phyloP scores from a whole-genome alignment of 805 yeast genomes.

The Kodamaea sagamina region DNA sequence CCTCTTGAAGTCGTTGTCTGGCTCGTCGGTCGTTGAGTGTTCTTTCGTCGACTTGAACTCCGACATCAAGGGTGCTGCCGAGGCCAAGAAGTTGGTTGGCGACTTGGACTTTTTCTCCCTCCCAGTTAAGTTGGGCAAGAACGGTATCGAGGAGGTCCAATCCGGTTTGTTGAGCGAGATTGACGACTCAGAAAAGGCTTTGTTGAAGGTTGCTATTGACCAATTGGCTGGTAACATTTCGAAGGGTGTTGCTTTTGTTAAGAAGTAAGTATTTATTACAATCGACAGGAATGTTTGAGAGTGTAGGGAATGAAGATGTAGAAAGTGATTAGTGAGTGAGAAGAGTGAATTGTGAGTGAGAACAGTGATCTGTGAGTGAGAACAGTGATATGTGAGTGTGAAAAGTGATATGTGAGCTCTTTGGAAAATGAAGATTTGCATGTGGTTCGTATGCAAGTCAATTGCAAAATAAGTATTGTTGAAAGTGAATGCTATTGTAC shows the following conservation, averaged over 20 bases:
- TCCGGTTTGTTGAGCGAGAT: conserved; percentile 51
- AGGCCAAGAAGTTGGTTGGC: conserved; percentile 48
- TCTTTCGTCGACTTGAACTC: conserved; percentile 54
- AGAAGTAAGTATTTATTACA: conserved; percentile 15
- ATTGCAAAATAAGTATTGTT: no score
- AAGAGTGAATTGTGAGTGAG: no score
- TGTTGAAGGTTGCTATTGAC: conserved; percentile 53
- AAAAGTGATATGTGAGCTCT: no score
- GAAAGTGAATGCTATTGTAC: no score
- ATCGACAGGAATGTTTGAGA: background rate
- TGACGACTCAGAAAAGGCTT: conserved; percentile 54
- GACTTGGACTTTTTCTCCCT: conserved; percentile 58
- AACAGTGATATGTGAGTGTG: no score
- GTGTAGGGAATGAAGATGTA: background rate
- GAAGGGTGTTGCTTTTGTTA: conserved; percentile 57
- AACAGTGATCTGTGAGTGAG: no score
- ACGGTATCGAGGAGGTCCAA: conserved; percentile 60
- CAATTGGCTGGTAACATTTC: conserved; percentile 57
- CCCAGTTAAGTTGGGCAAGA: conserved; percentile 56
- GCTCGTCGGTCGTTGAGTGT: conserved; percentile 43
- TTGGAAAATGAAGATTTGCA: no score
- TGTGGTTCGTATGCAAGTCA: no score
- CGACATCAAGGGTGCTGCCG: conserved; percentile 51
- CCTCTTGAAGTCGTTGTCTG: conserved; percentile 36
- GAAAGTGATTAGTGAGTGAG: background rate